Conservation (phyloP, 208 protist genomes). For the Entamoeba histolytica region DNA sequence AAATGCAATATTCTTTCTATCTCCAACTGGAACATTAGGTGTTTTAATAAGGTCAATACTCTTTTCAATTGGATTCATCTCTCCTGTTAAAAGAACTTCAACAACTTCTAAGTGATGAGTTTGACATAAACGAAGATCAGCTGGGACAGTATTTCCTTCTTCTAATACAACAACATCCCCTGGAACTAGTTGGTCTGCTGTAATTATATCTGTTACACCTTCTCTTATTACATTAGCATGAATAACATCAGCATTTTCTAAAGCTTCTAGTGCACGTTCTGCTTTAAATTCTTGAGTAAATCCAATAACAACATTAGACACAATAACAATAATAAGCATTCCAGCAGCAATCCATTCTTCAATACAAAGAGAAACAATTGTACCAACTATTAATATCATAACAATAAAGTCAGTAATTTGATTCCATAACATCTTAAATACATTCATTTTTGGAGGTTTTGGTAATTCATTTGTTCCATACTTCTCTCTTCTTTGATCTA, state of each 20-base stretch:
- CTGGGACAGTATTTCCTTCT: background rate
- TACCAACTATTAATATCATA: background rate
- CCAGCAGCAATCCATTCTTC: background rate
- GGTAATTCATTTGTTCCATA: background rate
- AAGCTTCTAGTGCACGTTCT: background rate
- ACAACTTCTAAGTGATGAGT: background rate
- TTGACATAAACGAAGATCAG: background rate
- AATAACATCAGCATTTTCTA: background rate
- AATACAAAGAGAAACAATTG: background rate
- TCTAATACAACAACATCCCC: background rate
- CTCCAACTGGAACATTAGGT: background rate
- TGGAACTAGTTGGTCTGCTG: background rate
- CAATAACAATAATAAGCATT: background rate
- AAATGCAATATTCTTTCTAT: background rate
- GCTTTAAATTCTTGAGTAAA: constrained; percentile 2
- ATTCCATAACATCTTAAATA: background rate
- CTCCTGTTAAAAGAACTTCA: background rate
- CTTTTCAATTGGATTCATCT: background rate
- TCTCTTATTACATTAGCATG: background rate
- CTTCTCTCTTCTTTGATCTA: background rate
- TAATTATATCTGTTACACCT: background rate
- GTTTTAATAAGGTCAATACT: background rate
- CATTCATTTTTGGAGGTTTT: background rate
- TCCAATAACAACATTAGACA: background rate
- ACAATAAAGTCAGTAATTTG: background rate